Evolutionary conservation across 2,329 filamentous ascomycete species (phyloP), one percentile per base, ranked within the genome.

Genomic region (Penicillium paneum): DNA sequence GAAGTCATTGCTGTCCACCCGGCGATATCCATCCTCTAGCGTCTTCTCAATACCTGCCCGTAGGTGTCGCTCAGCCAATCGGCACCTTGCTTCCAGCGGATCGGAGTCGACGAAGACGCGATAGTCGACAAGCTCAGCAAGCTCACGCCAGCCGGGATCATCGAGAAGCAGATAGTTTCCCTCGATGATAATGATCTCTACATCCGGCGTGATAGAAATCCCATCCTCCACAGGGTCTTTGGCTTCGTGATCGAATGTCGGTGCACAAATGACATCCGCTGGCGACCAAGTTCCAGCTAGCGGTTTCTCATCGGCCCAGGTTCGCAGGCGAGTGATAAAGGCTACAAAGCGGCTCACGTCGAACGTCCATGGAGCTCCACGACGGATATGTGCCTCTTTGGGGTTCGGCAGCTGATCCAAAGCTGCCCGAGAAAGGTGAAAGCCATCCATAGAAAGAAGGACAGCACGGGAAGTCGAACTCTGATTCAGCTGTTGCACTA

Each of bases 31-130:
- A 49, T 68, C 65, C 15, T 72, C 72, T 41, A 73, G 49, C 0
- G 65, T 72, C 7, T 59, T 60, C 60, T 79, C 76, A 44, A 79
- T 78, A 0, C 76, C 74, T 0, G 72, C 70, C 28, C 58, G 39
- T 0, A 78, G 53, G 64, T 78, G 76, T 11, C 76, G 63, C 29
- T 58, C 58, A 0, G 76, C 75, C 15, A 77, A 67, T 12, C 76
- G 64, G n/a, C 59, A 57, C 26, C 69, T 59, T 2, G 76, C 75
- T 19, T 74, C 59, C 3, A 56, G 52, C 2, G 70, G 59, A 36
- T 77, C 73, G 0, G 76, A 71, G 29, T 73, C 64, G 0, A 79
- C 70, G 19, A 78, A 73, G 59, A 75, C 73, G 2, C 68, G 67
- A n/a, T 75, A 72, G 50, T 79, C 76, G 3, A 76, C 71, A 5